Percentiles rank a stretch among this genome's conserved stretches.
Conservation (phyloP, 192 early-diverging fungal species). For the Coemansia sp. region DNA sequence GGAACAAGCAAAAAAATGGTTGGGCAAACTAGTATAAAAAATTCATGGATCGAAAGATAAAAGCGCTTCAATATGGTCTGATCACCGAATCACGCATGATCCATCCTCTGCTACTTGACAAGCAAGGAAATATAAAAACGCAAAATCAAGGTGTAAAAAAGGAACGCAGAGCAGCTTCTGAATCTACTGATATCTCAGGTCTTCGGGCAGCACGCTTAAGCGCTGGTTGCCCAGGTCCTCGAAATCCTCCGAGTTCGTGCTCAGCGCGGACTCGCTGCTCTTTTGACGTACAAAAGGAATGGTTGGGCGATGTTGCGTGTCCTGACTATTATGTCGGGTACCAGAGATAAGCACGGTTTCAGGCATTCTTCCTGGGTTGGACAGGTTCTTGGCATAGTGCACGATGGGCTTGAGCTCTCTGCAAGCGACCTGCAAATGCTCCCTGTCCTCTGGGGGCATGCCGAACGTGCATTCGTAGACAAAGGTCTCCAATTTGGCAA, state of each 20-base stretch:
- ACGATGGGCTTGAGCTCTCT: conserved; percentile 51
- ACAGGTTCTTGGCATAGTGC: conserved; percentile 45
- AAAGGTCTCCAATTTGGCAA: conserved; percentile 28
- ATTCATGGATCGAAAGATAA: neutral
- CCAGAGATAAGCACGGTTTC: conserved; percentile 19
- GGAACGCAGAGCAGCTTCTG: neutral
- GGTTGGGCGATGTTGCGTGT: conserved; percentile 5
- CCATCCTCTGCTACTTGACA: neutral
- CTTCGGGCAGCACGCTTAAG: conserved; percentile 32
- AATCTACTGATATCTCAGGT: conserved; percentile 19
- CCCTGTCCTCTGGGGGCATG: neutral
- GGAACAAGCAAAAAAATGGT: neutral
- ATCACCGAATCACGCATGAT: neutral
- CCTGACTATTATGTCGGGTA: conserved; percentile 14
- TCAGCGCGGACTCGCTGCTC: neutral
- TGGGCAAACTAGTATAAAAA: neutral
- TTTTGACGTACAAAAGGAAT: conserved; percentile 8
- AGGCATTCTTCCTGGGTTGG: conserved; percentile 18
- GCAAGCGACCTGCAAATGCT: conserved; percentile 22
- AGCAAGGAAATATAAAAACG: neutral
- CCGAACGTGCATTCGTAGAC: conserved; percentile 10
- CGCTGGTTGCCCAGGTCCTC: conserved; percentile 42
- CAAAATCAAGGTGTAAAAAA: no score
- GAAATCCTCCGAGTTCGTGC: conserved; percentile 19
- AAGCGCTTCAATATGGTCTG: neutral